phyloP scores from a whole-genome alignment of 495 filamentous ascomycete species.

The Thermothielavioides terrestris region DNA sequence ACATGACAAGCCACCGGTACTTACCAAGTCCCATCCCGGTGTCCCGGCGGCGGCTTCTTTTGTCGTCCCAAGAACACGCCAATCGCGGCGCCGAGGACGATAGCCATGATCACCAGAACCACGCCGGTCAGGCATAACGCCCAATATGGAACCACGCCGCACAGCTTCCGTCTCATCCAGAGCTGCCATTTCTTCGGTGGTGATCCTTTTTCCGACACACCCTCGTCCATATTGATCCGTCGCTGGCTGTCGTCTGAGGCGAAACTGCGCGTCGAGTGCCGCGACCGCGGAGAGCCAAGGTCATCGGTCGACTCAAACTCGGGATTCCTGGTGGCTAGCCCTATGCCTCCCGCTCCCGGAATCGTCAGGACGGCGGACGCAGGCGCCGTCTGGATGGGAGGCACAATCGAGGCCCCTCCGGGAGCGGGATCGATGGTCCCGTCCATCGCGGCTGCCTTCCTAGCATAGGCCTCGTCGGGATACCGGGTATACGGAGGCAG shows the following conservation, averaged over 20 bases:
- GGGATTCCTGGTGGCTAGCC: slow-evolving; percentile 45
- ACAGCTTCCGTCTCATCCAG: slow-evolving; percentile 50
- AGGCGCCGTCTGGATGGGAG: not conserved
- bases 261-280: slow-evolving; percentile 42
- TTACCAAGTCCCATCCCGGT: slow-evolving; percentile 21
- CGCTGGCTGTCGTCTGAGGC: slow-evolving; percentile 37
- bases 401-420: not conserved
- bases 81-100: slow-evolving; percentile 53
- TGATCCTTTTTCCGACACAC: slow-evolving; percentile 34
- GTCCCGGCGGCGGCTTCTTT: slow-evolving; percentile 17
- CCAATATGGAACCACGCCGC: slow-evolving; percentile 61
- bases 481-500: slow-evolving; percentile 70
- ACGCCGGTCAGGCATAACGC: slow-evolving; percentile 48
- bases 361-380: slow-evolving; percentile 15
- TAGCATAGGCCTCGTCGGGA: slow-evolving; percentile 18
- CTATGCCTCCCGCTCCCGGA: slow-evolving; percentile 44
- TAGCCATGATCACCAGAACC: slow-evolving; percentile 50
- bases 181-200: slow-evolving; percentile 46
- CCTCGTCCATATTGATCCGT: slow-evolving; percentile 32
- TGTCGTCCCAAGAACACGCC: slow-evolving; percentile 28
- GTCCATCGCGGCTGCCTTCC: slow-evolving; percentile 15
- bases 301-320: slow-evolving; percentile 48
- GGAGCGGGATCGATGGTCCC: not conserved
- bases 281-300: slow-evolving; percentile 44
- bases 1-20: not conserved